These are phyloP conservation scores for Aspergillus sp. DNA, from an alignment of 2,329 filamentous ascomycete species.

Conservation along the genomic window DNA sequence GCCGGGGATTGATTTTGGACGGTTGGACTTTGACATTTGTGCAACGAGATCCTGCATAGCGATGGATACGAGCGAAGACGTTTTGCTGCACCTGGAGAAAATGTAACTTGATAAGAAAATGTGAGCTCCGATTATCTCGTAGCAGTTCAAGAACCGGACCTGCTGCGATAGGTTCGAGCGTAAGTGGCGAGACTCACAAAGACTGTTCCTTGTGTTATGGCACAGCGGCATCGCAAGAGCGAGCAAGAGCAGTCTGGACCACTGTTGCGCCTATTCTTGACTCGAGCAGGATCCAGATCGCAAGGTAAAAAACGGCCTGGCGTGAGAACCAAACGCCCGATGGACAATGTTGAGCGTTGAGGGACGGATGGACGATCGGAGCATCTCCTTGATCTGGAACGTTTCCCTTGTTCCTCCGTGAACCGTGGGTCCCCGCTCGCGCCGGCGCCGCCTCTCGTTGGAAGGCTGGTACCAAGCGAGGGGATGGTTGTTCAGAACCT, in stretches of 20 bases:
- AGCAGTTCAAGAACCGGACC: not conserved
- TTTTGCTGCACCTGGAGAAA: not conserved
- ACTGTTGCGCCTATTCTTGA: not conserved
- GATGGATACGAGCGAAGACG: not conserved
- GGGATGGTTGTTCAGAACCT: too few relatives aligned
- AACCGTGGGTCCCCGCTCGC: slow-evolving; percentile 1
- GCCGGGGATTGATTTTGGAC: too few relatives aligned
- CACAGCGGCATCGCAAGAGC: not conserved
- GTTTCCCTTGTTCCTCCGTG: slow-evolving; percentile 1
- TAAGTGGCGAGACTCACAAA: not conserved
- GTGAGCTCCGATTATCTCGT: not conserved
- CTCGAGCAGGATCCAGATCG: not conserved
- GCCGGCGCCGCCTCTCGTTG: too few relatives aligned
- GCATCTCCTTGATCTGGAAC: slow-evolving; percentile 7
- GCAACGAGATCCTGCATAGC: slow-evolving; percentile 4
- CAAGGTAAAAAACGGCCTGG: not conserved
- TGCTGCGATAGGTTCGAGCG: not conserved
- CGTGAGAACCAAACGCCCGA: not conserved
- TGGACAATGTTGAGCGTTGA: not conserved
- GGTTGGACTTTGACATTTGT: not conserved
- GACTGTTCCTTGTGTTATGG: not conserved
- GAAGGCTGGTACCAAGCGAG: too few relatives aligned
- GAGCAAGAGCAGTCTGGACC: not conserved
- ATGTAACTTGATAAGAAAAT: not conserved
- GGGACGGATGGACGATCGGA: slow-evolving; percentile 2